phyloP scores from a whole-genome alignment of 768 basidiomycete species.

The Pholiota molesta region DNA sequence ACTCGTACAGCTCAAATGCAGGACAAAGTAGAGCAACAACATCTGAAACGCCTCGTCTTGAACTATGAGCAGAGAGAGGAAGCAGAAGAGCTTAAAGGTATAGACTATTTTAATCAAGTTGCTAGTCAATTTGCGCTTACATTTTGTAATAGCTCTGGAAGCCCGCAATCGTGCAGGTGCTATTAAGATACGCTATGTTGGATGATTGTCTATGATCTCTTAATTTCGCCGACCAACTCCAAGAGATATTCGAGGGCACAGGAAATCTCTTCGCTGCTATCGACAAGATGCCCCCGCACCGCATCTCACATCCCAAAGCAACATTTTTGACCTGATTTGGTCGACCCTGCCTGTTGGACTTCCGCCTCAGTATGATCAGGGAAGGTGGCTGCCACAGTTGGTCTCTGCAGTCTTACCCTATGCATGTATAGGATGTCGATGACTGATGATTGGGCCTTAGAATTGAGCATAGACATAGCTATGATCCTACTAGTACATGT shows the following conservation, averaged over 20 bases:
- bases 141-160: conserved; percentile 55
- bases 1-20: conserved; percentile 90
- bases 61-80: conserved; percentile 91
- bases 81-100: conserved; percentile 80
- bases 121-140: not conserved
- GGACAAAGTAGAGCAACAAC: conserved; percentile 95
- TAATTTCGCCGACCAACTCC: conserved; percentile 13
- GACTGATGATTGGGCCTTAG: not conserved
- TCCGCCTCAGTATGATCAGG: not conserved
- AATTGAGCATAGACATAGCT: not conserved
- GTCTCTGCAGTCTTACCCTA: not conserved
- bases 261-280: not conserved
- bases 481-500: not conserved
- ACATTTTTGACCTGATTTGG: conserved; percentile 1
- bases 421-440: not conserved
- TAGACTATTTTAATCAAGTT: conserved; percentile 1
- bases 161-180: conserved; percentile 65
- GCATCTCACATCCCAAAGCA: not conserved
- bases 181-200: conserved; percentile 79
- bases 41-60: conserved; percentile 92
- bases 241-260: not conserved
- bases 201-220: conserved; percentile 36
- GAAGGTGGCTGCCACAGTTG: not conserved
- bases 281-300: not conserved
- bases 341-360: conserved; percentile 4